A percentile compares a stretch with the other conserved stretches of the same genome.
phyloP scores from a whole-genome alignment of 164 flowering plant genomes.

The Vitis cinerea region DNA sequence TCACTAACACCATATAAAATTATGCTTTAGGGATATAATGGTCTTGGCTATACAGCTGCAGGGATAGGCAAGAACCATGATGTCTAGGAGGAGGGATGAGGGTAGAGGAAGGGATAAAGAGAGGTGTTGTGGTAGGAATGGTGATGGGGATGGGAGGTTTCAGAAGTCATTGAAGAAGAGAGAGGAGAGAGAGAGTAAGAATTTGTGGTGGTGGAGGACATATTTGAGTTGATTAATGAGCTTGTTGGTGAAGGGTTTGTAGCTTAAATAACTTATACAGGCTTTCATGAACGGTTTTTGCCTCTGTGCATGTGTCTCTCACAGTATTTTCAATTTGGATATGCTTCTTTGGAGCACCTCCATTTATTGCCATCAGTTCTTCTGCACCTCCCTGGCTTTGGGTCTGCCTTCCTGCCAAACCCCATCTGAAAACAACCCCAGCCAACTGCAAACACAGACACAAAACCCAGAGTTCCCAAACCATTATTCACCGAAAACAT shows the following conservation, averaged over 20 bases:
- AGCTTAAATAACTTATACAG: conserved; percentile 36
- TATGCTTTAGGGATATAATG: too few species aligned
- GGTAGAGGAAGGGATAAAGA: too few species aligned
- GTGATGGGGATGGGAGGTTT: background rate
- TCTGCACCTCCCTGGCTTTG: conserved; percentile 72
- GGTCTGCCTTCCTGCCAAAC: conserved; percentile 54
- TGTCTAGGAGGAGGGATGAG: too few species aligned
- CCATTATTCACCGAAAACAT: background rate
- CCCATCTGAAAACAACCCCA: conserved; percentile 59
- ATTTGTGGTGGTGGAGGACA: background rate
- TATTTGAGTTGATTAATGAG: conserved; percentile 11
- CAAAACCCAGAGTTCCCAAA: background rate
- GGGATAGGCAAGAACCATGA: too few species aligned
- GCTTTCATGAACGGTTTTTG: conserved; percentile 72
- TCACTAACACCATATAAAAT: too few species aligned
- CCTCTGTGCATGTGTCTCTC: conserved; percentile 74
- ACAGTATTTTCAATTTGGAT: conserved; percentile 64
- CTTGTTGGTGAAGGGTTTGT: conserved; percentile 9
- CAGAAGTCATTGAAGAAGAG: conserved; percentile 13
- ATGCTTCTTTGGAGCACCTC: conserved; percentile 64
- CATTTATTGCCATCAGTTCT: conserved; percentile 78
- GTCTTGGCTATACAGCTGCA: too few species aligned
- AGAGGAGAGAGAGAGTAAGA: conserved; percentile 14
- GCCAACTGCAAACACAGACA: conserved; percentile 32
- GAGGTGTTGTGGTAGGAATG: too few species aligned